Conservation (phyloP, 1,284 basidiomycete genomes). For the Lignosus rhinocerotis region DNA sequence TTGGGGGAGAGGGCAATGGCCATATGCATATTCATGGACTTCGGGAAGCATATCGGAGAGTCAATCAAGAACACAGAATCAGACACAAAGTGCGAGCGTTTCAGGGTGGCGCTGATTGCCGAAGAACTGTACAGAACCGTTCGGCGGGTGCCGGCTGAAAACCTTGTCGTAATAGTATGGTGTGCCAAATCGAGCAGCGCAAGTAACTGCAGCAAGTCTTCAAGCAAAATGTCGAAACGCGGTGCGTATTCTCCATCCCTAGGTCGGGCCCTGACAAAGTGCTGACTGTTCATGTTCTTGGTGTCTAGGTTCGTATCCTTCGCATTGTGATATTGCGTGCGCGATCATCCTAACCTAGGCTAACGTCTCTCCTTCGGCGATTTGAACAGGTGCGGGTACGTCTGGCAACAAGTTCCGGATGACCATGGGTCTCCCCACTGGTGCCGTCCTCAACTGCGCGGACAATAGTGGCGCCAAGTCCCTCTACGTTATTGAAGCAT, state of each 20-base stretch:
- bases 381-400: slow-evolving; percentile 38
- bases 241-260: slow-evolving; percentile 24
- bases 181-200: slow-evolving; percentile 22
- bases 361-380: slow-evolving; percentile 44
- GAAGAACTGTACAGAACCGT: slow-evolving; percentile 36
- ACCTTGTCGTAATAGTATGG: slow-evolving; percentile 27
- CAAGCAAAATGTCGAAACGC: slow-evolving; percentile 36
- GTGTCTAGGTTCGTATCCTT: slow-evolving; percentile 23
- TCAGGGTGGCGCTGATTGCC: slow-evolving; percentile 18
- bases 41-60: too few species aligned
- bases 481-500: slow-evolving; percentile 88
- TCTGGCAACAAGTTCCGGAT: slow-evolving; percentile 97
- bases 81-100: neutral
- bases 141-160: slow-evolving; percentile 31
- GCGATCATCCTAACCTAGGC: slow-evolving; percentile 33
- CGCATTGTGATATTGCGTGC: slow-evolving; percentile 33
- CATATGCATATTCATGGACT: too few species aligned
- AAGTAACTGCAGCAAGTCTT: slow-evolving; percentile 34
- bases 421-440: slow-evolving; percentile 96
- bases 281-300: slow-evolving; percentile 20
- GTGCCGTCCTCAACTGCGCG: slow-evolving; percentile 98
- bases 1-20: too few species aligned
- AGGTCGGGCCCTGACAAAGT: neutral
- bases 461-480: slow-evolving; percentile 99
- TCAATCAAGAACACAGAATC: too few species aligned